A percentile compares a stretch with the other conserved stretches of the same genome.
Evolutionary conservation across 495 filamentous ascomycete species (phyloP).

Genomic region (Penicillium fimorum): DNA sequence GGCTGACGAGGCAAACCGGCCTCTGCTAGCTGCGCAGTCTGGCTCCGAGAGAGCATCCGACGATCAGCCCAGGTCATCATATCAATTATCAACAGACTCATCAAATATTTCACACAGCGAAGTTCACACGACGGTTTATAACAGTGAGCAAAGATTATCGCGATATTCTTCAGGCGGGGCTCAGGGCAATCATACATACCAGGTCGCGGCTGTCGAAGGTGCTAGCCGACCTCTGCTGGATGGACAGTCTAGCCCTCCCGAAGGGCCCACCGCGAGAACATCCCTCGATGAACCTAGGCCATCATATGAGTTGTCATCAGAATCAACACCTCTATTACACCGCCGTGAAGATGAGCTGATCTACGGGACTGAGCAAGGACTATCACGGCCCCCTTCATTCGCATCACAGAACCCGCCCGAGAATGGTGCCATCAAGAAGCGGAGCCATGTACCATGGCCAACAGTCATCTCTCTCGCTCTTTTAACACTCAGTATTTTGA

Average conservation of each 20-base stretch:
- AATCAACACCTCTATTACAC: constrained; percentile 45
- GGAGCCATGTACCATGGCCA: constrained; percentile 50
- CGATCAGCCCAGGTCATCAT: neutral
- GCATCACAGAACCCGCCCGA: constrained; percentile 16
- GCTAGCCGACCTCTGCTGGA: constrained; percentile 33
- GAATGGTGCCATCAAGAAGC: constrained; percentile 23
- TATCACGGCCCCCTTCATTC: constrained; percentile 23
- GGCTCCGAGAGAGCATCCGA: neutral
- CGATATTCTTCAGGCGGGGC: neutral
- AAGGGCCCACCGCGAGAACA: constrained; percentile 12
- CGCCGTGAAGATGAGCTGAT: constrained; percentile 35
- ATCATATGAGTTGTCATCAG: constrained; percentile 40
- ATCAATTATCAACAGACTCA: constrained; percentile 3
- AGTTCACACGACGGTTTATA: neutral
- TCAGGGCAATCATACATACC: constrained; percentile 8
- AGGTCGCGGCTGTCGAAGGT: constrained; percentile 30
- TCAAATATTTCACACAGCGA: neutral
- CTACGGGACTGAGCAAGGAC: constrained; percentile 35
- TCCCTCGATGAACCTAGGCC: constrained; percentile 18
- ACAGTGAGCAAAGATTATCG: constrained; percentile 2
- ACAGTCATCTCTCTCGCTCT: constrained; percentile 53
- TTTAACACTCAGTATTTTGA: constrained; percentile 47
- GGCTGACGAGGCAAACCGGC: constrained; percentile 37
- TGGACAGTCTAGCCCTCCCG: constrained; percentile 16
- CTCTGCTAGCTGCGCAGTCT: constrained; percentile 28